These are phyloP conservation scores for Aciculosporium take DNA, from an alignment of 2,329 filamentous ascomycete genomes.

Conservation along the genomic window DNA sequence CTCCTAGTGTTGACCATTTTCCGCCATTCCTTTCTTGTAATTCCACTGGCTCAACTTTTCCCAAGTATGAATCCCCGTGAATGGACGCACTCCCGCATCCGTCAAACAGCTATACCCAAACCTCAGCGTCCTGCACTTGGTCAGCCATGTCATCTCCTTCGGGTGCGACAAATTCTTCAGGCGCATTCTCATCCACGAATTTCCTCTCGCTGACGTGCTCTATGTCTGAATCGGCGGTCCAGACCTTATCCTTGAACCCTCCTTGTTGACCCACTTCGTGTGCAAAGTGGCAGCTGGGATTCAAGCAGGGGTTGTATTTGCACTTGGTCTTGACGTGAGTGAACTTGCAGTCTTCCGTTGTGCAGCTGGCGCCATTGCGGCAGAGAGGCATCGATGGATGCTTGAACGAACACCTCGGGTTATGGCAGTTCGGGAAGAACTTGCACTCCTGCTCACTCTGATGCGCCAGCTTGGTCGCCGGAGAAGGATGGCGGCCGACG, in stretches of 20 bases:
- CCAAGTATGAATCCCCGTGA: neutral
- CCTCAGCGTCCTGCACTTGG: constrained; percentile 23
- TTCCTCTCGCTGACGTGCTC: constrained; percentile 77
- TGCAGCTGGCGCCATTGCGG: constrained; percentile 82
- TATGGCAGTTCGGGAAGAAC: constrained; percentile 84
- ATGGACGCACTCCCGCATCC: neutral
- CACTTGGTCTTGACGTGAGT: constrained; percentile 75
- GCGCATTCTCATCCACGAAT: constrained; percentile 58
- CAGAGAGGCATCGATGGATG: constrained; percentile 80
- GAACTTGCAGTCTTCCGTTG: constrained; percentile 70
- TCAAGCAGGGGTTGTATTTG: constrained; percentile 83
- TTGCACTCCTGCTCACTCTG: constrained; percentile 78
- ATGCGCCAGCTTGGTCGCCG: constrained; percentile 63
- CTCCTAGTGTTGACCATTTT: neutral
- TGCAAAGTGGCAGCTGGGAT: constrained; percentile 75
- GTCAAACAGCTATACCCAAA: constrained; percentile 15
- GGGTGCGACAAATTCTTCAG: constrained; percentile 61
- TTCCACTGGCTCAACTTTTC: neutral
- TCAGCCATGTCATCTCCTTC: constrained; percentile 27
- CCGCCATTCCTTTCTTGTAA: neutral
- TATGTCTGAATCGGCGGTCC: constrained; percentile 49
- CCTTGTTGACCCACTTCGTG: constrained; percentile 85
- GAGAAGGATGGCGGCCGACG: constrained; percentile 80
- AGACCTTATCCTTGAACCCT: constrained; percentile 76
- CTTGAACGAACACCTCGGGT: constrained; percentile 74